Conservation (phyloP, 139 green algal genomes). For the Closterium sp. region DNA sequence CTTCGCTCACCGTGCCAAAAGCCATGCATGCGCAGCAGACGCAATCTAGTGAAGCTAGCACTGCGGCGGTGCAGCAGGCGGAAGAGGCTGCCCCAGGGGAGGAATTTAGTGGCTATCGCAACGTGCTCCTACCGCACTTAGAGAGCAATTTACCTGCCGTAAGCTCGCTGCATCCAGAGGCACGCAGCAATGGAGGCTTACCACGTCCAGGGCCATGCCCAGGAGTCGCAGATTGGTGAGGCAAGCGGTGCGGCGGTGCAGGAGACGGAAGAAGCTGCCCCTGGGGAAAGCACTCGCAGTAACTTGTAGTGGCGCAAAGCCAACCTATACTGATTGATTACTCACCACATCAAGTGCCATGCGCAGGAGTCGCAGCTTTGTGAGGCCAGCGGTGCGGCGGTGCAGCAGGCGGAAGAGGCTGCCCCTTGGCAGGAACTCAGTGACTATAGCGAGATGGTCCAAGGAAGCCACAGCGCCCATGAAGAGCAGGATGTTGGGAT, state of each 20-base stretch:
- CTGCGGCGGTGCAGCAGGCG: slow-evolving; percentile 33
- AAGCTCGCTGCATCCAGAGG: too few relatives aligned
- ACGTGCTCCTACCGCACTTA: too few relatives aligned
- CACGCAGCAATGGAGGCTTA: too few relatives aligned
- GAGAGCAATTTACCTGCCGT: too few relatives aligned
- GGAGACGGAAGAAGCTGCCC: too few relatives aligned
- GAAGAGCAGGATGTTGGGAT: slow-evolving; percentile 60
- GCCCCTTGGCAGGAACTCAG: slow-evolving; percentile 30
- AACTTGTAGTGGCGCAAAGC: too few relatives aligned
- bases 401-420: slow-evolving; percentile 42
- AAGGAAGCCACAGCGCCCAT: slow-evolving; percentile 43
- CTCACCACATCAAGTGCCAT: slow-evolving; percentile 50
- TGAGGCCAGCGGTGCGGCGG: slow-evolving; percentile 14
- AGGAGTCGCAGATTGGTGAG: too few relatives aligned
- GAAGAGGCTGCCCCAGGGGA: slow-evolving; percentile 33
- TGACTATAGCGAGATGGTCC: slow-evolving; percentile 32
- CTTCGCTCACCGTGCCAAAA: slow-evolving; percentile 39
- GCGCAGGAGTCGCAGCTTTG: background rate
- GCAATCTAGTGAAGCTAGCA: background rate
- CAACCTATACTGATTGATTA: too few relatives aligned
- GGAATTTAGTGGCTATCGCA: slow-evolving; percentile 31
- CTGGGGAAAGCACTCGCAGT: too few relatives aligned
- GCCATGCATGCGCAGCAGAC: slow-evolving; percentile 44
- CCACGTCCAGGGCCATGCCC: too few relatives aligned
- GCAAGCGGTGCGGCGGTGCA: too few relatives aligned